Conservation (phyloP, 495 filamentous ascomycete species). For the Podospora fimiseda region DNA sequence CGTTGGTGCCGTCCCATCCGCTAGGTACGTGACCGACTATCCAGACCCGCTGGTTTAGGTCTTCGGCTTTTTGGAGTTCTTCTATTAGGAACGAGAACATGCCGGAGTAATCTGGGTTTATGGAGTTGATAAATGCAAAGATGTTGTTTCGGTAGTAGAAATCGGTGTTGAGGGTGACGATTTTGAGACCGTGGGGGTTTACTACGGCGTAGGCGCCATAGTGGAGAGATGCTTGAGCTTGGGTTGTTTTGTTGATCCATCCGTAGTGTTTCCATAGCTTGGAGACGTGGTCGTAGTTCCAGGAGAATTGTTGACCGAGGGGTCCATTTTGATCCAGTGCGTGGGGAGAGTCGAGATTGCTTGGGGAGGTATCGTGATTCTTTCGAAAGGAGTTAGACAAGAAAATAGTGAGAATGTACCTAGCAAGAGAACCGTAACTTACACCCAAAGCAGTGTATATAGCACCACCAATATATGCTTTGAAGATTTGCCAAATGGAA, state of each 20-base stretch:
- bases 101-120: conserved; percentile 45
- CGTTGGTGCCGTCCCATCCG: conserved; percentile 48
- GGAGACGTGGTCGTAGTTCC: conserved; percentile 51
- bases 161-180: conserved; percentile 51
- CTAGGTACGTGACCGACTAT: conserved; percentile 48
- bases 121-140: conserved; percentile 42
- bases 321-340: conserved; percentile 39
- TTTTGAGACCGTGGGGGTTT: conserved; percentile 41
- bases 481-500: conserved; percentile 48
- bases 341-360: conserved; percentile 45
- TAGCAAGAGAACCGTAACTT: neutral
- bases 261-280: conserved; percentile 46
- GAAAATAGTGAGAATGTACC: neutral
- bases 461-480: conserved; percentile 49
- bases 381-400: conserved; percentile 17
- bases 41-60: conserved; percentile 47
- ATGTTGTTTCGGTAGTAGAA: conserved; percentile 47
- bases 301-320: conserved; percentile 49
- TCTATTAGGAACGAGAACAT: conserved; percentile 45
- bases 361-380: conserved; percentile 52
- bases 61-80: conserved; percentile 49
- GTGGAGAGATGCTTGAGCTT: conserved; percentile 39
- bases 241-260: conserved; percentile 40
- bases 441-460: conserved; percentile 43
- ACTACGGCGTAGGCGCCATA: conserved; percentile 48